phyloP scores from a whole-genome alignment of 2,329 filamentous ascomycete species.

The Colletotrichum falcatum region DNA sequence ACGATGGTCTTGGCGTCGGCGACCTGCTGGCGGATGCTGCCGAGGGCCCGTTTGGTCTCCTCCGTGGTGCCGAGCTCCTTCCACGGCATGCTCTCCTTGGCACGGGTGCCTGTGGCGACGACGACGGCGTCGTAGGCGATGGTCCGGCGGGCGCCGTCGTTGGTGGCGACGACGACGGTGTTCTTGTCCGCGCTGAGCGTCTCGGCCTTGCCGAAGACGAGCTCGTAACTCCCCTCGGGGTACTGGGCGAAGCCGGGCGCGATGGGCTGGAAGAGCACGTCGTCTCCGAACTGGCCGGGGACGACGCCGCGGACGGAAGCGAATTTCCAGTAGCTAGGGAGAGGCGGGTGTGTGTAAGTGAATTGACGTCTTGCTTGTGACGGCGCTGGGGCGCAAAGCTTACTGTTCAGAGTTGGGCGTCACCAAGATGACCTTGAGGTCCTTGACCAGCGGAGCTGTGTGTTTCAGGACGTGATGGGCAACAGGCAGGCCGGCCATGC shows the following conservation, averaged over 20 bases:
- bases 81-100: constrained; percentile 60
- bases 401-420: constrained; percentile 58
- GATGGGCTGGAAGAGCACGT: constrained; percentile 61
- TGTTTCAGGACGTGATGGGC: constrained; percentile 66
- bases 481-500: constrained; percentile 62
- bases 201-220: constrained; percentile 61
- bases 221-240: constrained; percentile 57
- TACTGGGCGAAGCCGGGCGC: constrained; percentile 60
- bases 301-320: constrained; percentile 67
- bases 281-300: constrained; percentile 59
- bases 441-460: constrained; percentile 54
- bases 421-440: constrained; percentile 64
- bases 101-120: constrained; percentile 63
- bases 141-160: constrained; percentile 47
- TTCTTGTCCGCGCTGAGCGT: constrained; percentile 50
- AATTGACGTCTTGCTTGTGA: neutral
- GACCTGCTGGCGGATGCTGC: constrained; percentile 53
- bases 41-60: constrained; percentile 55
- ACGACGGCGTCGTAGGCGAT: constrained; percentile 65
- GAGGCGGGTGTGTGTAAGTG: constrained; percentile 29
- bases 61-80: constrained; percentile 59
- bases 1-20: constrained; percentile 60
- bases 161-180: constrained; percentile 52
- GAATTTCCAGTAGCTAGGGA: constrained; percentile 69
- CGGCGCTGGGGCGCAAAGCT: neutral